Percentiles rank a stretch among this genome's conserved stretches.
Conservation (phyloP, 306 rosid species). For the Canavalia gladiata region DNA sequence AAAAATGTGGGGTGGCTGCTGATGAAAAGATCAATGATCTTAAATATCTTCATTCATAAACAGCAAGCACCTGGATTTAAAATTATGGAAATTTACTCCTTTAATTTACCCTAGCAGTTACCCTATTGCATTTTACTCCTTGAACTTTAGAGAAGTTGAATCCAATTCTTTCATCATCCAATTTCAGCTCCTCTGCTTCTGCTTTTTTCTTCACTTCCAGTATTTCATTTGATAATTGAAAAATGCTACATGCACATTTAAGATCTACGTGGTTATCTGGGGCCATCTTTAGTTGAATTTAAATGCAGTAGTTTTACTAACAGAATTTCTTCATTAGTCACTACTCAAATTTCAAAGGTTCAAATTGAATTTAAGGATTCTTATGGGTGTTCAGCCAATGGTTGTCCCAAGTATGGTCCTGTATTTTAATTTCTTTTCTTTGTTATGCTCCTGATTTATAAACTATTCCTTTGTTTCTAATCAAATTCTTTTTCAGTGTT, state of each 20-base stretch:
- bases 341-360: neutral
- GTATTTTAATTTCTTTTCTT: neutral
- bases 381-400: neutral
- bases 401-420: neutral
- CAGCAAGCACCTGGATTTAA: neutral
- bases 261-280: neutral
- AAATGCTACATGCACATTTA: neutral
- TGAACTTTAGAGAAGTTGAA: neutral
- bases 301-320: neutral
- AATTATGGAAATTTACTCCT: neutral
- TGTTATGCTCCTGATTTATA: neutral
- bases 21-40: neutral
- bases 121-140: neutral
- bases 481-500: neutral
- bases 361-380: neutral
- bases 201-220: neutral
- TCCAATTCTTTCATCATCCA: neutral
- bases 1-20: neutral
- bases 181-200: neutral
- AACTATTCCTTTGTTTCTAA: neutral
- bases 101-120: neutral
- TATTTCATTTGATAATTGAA: neutral
- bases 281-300: neutral
- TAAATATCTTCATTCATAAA: neutral
- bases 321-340: neutral